A percentile compares a stretch with the other conserved stretches of the same genome.
Conservation (phyloP, 2,329 filamentous ascomycete genomes). For the Dactylonectria estremocensis region DNA sequence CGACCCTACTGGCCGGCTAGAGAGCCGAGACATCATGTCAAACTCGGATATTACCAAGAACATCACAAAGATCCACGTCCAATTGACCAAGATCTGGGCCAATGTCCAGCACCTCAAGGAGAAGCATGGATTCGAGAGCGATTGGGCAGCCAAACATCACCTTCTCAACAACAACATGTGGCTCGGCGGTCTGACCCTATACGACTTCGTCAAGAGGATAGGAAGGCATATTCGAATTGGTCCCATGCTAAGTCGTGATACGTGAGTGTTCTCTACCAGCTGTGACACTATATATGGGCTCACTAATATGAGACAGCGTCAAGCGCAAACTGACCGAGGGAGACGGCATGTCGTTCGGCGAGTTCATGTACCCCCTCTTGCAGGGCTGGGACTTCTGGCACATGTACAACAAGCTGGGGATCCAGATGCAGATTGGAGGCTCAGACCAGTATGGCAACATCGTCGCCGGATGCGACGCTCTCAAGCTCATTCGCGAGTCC, state of each 20-base stretch:
- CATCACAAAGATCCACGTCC: slow-evolving; percentile 77
- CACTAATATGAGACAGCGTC: slow-evolving; percentile 62
- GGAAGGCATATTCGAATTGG: slow-evolving; percentile 84
- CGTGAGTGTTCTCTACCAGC: slow-evolving; percentile 68
- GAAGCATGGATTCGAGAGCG: slow-evolving; percentile 74
- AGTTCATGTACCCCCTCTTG: slow-evolving; percentile 93
- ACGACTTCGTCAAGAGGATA: slow-evolving; percentile 82
- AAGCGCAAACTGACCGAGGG: slow-evolving; percentile 87
- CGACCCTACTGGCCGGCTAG: slow-evolving; percentile 81
- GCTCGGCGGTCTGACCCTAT: slow-evolving; percentile 80
- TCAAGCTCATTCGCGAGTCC: slow-evolving; percentile 79
- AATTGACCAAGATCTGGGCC: slow-evolving; percentile 80
- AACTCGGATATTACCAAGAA: slow-evolving; percentile 72
- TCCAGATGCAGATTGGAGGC: slow-evolving; percentile 92
- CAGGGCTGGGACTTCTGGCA: slow-evolving; percentile 98
- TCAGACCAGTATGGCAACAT: slow-evolving; percentile 99
- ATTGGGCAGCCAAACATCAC: slow-evolving; percentile 77
- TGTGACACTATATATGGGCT: slow-evolving; percentile 28
- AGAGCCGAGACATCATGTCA: slow-evolving; percentile 69
- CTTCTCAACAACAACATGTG: slow-evolving; percentile 88
- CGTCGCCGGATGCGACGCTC: slow-evolving; percentile 86
- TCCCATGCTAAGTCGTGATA: slow-evolving; percentile 90
- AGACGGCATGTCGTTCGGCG: slow-evolving; percentile 93
- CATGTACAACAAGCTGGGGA: slow-evolving; percentile 76
- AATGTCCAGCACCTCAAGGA: slow-evolving; percentile 79